Evolutionary conservation across 2,329 filamentous ascomycete species (phyloP).

Genomic region (Westerdykella ornata): DNA sequence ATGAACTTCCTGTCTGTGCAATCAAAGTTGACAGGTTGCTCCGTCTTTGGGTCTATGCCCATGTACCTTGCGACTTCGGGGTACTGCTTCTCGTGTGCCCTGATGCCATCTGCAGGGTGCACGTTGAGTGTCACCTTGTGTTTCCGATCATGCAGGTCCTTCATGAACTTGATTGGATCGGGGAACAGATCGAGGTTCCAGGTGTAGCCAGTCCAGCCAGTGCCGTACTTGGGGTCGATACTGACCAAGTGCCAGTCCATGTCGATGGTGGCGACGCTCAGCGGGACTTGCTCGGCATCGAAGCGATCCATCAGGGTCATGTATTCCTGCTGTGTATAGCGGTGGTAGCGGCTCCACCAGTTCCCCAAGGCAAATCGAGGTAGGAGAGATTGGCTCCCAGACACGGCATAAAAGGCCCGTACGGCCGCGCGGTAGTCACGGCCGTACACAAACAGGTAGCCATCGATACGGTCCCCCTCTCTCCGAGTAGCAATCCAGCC

Average conservation of each 20-base stretch:
- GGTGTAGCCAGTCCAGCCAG: constrained; percentile 57
- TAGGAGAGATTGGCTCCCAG: constrained; percentile 50
- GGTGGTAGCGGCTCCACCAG: constrained; percentile 60
- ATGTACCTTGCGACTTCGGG: constrained; percentile 49
- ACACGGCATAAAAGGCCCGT: constrained; percentile 50
- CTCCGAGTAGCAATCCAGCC: constrained; percentile 48
- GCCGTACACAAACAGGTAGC: constrained; percentile 56
- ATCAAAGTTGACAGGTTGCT: constrained; percentile 52
- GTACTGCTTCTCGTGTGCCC: constrained; percentile 53
- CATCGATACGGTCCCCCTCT: constrained; percentile 47
- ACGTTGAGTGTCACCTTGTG: constrained; percentile 55
- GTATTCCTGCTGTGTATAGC: constrained; percentile 52
- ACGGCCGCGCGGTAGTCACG: constrained; percentile 51
- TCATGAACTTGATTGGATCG: constrained; percentile 48
- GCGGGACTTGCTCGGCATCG: constrained; percentile 45
- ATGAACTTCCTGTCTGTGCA: constrained; percentile 49
- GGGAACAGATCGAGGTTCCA: constrained; percentile 56
- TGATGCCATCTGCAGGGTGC: constrained; percentile 55
- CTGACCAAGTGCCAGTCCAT: constrained; percentile 60
- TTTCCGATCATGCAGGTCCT: constrained; percentile 46
- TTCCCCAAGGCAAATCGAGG: constrained; percentile 56
- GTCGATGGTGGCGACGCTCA: constrained; percentile 56
- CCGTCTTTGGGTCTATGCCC: constrained; percentile 45
- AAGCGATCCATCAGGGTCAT: constrained; percentile 54
- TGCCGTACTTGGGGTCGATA: constrained; percentile 32